Percentiles rank a stretch among this genome's conserved stretches.
Conservation (phyloP, 2,329 filamentous ascomycete genomes). For the Scedosporium apiospermum region DNA sequence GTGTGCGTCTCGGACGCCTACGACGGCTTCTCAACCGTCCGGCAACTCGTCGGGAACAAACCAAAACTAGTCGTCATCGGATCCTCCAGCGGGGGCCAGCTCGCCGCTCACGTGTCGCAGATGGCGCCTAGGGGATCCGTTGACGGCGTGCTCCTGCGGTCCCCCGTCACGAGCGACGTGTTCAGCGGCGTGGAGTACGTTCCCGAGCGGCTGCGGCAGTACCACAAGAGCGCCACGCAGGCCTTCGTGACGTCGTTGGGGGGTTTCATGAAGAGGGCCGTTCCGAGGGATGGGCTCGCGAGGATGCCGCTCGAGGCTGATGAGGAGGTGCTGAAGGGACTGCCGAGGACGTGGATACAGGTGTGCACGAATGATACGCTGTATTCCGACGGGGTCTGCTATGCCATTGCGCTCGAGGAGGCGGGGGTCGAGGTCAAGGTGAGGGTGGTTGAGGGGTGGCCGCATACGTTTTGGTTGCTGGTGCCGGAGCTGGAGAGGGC, state of each 20-base stretch:
- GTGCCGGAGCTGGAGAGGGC: constrained; percentile 30
- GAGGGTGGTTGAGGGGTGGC: constrained; percentile 34
- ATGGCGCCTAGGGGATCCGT: constrained; percentile 16
- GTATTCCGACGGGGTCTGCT: constrained; percentile 42
- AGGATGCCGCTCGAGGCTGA: constrained; percentile 31
- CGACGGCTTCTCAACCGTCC: constrained; percentile 21
- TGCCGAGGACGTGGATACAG: constrained; percentile 38
- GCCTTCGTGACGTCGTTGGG: constrained; percentile 26
- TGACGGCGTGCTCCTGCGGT: constrained; percentile 33
- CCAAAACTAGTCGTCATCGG: constrained; percentile 27
- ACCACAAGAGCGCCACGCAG: constrained; percentile 29
- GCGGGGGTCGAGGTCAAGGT: constrained; percentile 29
- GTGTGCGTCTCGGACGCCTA: constrained; percentile 32
- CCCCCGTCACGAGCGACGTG: constrained; percentile 37
- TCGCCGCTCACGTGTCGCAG: constrained; percentile 34
- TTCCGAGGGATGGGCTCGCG: constrained; percentile 29
- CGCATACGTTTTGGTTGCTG: constrained; percentile 44
- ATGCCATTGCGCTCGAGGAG: constrained; percentile 30
- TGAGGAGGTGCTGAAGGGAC: constrained; percentile 17
- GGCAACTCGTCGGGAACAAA: constrained; percentile 3
- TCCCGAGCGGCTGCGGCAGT: constrained; percentile 21
- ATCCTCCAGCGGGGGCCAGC: constrained; percentile 38
- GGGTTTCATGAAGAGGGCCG: constrained; percentile 20
- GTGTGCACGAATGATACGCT: constrained; percentile 40
- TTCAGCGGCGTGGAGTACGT: constrained; percentile 26